Conservation (phyloP, 2,329 filamentous ascomycete species). For the Coleophoma eucalyptorum region DNA sequence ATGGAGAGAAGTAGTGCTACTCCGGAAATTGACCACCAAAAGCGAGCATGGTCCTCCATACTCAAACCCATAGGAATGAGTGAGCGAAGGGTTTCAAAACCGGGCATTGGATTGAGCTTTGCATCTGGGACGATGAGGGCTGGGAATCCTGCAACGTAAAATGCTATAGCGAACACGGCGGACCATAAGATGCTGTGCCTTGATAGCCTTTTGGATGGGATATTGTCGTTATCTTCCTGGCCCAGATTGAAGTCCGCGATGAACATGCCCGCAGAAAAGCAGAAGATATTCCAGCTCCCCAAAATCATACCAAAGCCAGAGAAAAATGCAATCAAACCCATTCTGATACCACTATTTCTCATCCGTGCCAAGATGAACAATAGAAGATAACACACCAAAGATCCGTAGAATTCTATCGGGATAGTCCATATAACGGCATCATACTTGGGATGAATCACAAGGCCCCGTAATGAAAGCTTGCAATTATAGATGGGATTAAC, state of each 20-base stretch:
- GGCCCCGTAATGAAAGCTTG: slow-evolving; percentile 10
- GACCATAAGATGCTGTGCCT: slow-evolving; percentile 5
- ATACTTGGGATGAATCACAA: slow-evolving; percentile 25
- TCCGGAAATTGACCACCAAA: slow-evolving; percentile 20
- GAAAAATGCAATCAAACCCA: slow-evolving; percentile 10
- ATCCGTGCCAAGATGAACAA: slow-evolving; percentile 11
- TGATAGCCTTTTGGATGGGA: neutral
- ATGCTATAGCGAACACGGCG: slow-evolving; percentile 9
- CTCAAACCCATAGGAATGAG: slow-evolving; percentile 11
- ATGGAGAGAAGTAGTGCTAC: slow-evolving; percentile 14
- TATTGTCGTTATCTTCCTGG: slow-evolving; percentile 9
- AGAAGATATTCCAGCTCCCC: slow-evolving; percentile 21
- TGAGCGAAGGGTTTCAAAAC: slow-evolving; percentile 12
- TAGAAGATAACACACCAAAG: slow-evolving; percentile 26
- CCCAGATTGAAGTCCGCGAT: slow-evolving; percentile 18
- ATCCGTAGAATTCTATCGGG: slow-evolving; percentile 42
- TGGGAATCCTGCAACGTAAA: slow-evolving; percentile 20
- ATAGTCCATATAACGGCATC: slow-evolving; percentile 46
- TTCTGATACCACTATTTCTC: slow-evolving; percentile 9
- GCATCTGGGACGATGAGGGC: slow-evolving; percentile 7
- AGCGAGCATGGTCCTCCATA: slow-evolving; percentile 16
- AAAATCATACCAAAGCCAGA: slow-evolving; percentile 7
- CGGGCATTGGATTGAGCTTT: slow-evolving; percentile 15
- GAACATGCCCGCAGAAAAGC: slow-evolving; percentile 17
- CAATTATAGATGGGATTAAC: slow-evolving; percentile 17